Conservation (phyloP, 2,329 filamentous ascomycete genomes). For the Cryphonectria radicalis region DNA sequence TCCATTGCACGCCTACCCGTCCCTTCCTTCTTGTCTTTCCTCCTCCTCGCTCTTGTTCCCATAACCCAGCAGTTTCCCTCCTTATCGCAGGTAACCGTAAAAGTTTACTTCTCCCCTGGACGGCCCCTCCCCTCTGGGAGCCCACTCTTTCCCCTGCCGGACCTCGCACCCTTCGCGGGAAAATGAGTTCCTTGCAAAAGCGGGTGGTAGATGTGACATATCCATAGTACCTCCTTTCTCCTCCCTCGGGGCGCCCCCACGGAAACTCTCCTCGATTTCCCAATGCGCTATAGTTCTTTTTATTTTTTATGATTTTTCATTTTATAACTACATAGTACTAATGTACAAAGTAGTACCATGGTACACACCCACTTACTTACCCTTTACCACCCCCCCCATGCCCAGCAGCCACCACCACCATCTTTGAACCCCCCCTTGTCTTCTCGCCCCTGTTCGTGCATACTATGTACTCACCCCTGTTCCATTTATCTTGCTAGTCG, state of each 20-base stretch:
- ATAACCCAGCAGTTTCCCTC: neutral
- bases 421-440: neutral
- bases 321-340: neutral
- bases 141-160: neutral
- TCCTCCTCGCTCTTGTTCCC: neutral
- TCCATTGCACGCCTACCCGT: neutral
- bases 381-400: neutral
- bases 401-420: neutral
- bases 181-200: neutral
- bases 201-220: neutral
- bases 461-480: neutral
- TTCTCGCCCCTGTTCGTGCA: neutral
- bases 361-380: neutral
- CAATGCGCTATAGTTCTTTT: neutral
- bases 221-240: neutral
- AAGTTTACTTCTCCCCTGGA: neutral
- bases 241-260: neutral
- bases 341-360: neutral
- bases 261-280: neutral
- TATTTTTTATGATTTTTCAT: neutral
- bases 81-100: neutral
- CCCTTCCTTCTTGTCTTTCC: too few species aligned
- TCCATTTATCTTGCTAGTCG: neutral
- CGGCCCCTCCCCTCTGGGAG: too few species aligned
- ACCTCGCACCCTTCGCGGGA: neutral